Percentiles rank a stretch among this genome's conserved stretches.
These are phyloP conservation scores for Apophysomyces ossiformis DNA, from an alignment of 371 early-diverging fungal genomes.

Conservation along the genomic window DNA sequence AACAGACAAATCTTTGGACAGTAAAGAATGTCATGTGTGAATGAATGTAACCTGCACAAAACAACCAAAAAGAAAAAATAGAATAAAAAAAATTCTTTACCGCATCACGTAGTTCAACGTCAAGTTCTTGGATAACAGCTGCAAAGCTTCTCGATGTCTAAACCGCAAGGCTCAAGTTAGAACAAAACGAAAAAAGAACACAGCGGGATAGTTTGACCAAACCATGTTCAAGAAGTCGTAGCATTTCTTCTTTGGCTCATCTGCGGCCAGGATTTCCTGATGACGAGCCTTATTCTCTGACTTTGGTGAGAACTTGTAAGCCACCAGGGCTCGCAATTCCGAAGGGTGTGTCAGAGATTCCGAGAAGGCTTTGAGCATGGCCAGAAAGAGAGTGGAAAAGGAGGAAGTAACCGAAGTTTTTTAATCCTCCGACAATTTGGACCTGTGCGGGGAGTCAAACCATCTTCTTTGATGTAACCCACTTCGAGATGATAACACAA, in stretches of 20 bases:
- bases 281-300: slow-evolving; percentile 54
- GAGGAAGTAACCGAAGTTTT: neutral
- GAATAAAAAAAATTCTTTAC: slow-evolving; percentile 51
- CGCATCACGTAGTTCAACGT: slow-evolving; percentile 85
- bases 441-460: too few relatives aligned
- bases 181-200: slow-evolving; percentile 4
- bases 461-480: too few relatives aligned
- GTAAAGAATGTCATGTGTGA: neutral
- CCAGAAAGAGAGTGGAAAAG: slow-evolving; percentile 23
- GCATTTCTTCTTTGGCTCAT: slow-evolving; percentile 71
- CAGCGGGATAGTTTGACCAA: slow-evolving; percentile 12
- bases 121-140: slow-evolving; percentile 92
- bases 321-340: slow-evolving; percentile 81
- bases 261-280: slow-evolving; percentile 53
- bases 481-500: too few relatives aligned
- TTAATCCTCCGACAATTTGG: neutral
- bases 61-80: neutral
- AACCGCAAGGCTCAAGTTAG: neutral
- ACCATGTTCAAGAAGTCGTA: slow-evolving; percentile 86
- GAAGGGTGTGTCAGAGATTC: slow-evolving; percentile 81
- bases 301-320: slow-evolving; percentile 73
- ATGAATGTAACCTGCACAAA: neutral
- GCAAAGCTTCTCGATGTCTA: slow-evolving; percentile 95
- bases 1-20: slow-evolving; percentile 72
- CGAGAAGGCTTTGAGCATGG: slow-evolving; percentile 49